Evolutionary conservation across 2,329 filamentous ascomycete species (phyloP).

Genomic region (Calonectria crousiana): DNA sequence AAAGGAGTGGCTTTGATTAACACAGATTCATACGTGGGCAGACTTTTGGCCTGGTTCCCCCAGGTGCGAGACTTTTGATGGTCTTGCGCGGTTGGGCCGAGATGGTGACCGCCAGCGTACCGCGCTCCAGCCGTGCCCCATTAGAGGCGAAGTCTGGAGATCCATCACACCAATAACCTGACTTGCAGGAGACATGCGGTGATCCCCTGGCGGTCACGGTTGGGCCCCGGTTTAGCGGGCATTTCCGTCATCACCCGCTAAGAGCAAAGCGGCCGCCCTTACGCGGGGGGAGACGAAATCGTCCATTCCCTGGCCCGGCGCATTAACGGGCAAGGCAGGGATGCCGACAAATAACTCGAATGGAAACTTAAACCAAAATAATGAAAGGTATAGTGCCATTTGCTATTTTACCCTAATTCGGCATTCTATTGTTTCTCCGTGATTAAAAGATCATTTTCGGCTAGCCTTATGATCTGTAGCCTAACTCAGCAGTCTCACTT

Average conservation of each 20-base stretch:
- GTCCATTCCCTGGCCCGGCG: background rate
- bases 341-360: background rate
- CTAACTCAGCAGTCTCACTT: background rate
- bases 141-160: slow-evolving; percentile 37
- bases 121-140: background rate
- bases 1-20: background rate
- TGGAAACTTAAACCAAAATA: background rate
- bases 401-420: background rate
- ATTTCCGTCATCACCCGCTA: slow-evolving; percentile 12
- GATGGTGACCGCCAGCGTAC: slow-evolving; percentile 4
- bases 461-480: background rate
- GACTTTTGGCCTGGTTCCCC: background rate
- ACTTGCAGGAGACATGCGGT: slow-evolving; percentile 37
- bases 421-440: background rate
- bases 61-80: background rate
- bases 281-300: background rate
- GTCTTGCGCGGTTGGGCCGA: background rate
- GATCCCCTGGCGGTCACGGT: slow-evolving; percentile 34
- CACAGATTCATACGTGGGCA: background rate
- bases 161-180: slow-evolving; percentile 43
- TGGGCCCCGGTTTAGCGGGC: slow-evolving; percentile 27
- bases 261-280: background rate
- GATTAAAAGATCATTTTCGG: background rate
- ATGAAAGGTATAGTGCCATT: background rate
- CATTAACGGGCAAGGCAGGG: background rate